These are phyloP conservation scores for Neurospora sp. DNA, from an alignment of 495 filamentous ascomycete species.

Conservation along the genomic window DNA sequence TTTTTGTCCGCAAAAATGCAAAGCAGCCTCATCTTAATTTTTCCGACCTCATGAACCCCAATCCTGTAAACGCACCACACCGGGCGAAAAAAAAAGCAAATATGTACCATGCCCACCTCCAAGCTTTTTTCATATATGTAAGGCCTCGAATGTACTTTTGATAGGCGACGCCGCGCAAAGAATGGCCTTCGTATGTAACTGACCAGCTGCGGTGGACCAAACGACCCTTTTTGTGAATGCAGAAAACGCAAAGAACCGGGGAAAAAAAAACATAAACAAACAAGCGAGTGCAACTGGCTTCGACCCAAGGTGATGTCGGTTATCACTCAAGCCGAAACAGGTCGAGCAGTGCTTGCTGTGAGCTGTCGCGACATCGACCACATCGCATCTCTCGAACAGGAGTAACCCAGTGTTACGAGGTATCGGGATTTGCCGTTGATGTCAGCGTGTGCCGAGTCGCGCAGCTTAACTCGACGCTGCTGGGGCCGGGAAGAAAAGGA, in stretches of 20 bases:
- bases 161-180: background rate
- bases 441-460: background rate
- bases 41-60: conserved; percentile 14
- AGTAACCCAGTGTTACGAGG: background rate
- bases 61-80: conserved; percentile 4
- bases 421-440: background rate
- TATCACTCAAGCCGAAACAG: background rate
- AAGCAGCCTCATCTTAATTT: conserved; percentile 11
- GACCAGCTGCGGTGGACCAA: background rate
- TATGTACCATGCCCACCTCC: conserved; percentile 14
- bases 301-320: background rate
- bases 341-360: background rate
- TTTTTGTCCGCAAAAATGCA: conserved; percentile 10
- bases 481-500: background rate
- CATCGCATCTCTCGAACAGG: background rate
- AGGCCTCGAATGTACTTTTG: background rate
- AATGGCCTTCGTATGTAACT: background rate
- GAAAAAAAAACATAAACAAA: background rate
- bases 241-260: background rate
- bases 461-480: background rate
- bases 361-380: background rate
- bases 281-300: background rate
- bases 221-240: conserved; percentile 9
- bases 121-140: conserved; percentile 17
- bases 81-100: conserved; percentile 13